phyloP scores from a whole-genome alignment of 331 rosid species.

The Dryas integrifolia region DNA sequence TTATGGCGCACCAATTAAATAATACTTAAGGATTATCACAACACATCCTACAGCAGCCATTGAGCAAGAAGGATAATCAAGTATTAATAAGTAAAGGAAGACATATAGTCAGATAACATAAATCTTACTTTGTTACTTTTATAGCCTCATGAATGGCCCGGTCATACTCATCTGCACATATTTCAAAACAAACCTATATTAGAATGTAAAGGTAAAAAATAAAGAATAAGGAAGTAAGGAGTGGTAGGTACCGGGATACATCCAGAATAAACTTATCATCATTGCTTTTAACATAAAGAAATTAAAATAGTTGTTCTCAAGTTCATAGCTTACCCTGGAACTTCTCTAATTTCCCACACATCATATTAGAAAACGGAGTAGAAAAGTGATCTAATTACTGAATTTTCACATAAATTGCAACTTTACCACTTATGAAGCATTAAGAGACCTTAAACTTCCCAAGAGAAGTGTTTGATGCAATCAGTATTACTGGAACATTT shows the following conservation, averaged over 20 bases:
- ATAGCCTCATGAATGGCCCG: constrained; percentile 70
- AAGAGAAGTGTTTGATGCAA: not conserved
- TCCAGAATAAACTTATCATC: not conserved
- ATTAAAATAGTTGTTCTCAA: not conserved
- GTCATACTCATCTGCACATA: constrained; percentile 67
- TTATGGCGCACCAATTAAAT: not conserved
- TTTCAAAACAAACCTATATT: constrained; percentile 21
- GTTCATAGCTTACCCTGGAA: not conserved
- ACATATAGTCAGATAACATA: not conserved
- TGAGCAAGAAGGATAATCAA: not conserved
- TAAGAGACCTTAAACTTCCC: constrained; percentile 1
- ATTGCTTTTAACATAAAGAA: not conserved
- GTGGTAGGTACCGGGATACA: not conserved
- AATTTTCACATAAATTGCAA: not conserved
- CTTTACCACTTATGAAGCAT: not conserved
- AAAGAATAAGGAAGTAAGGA: not conserved
- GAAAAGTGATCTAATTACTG: not conserved
- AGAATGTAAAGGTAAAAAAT: constrained; percentile 4
- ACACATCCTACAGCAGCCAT: not conserved
- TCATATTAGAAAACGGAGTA: not conserved
- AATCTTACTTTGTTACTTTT: constrained; percentile 52
- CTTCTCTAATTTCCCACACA: not conserved
- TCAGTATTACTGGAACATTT: not conserved
- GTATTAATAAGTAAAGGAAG: not conserved
- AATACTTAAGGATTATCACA: not conserved